phyloP scores from a whole-genome alignment of 176 grass and related monocot genomes.

The Triticum timopheevii region DNA sequence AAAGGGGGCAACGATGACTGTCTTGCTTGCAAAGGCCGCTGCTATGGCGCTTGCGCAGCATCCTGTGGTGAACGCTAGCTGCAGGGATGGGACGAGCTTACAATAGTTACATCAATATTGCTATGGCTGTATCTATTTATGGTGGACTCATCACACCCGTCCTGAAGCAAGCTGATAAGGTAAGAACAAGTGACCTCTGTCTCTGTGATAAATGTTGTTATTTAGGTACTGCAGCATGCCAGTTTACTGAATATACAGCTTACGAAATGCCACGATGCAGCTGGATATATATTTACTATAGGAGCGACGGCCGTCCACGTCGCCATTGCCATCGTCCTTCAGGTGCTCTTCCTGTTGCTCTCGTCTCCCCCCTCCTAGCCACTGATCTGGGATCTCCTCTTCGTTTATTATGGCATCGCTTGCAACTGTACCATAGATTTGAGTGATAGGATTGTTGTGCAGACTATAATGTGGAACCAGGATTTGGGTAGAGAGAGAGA shows the following conservation, averaged over 20 bases:
- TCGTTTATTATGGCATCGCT: too few species aligned
- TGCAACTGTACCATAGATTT: too few species aligned
- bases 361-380: too few species aligned
- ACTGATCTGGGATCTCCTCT: too few species aligned
- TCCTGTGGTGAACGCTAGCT: constrained; percentile 81
- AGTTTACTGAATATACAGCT: constrained; percentile 8
- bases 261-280: constrained; percentile 44
- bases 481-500: too few species aligned
- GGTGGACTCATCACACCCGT: constrained; percentile 91
- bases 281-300: constrained; percentile 83
- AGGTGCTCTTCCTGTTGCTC: too few species aligned
- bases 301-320: too few species aligned
- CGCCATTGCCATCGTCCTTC: too few species aligned
- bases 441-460: too few species aligned
- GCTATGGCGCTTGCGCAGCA: constrained; percentile 82
- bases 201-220: not conserved
- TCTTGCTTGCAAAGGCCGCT: constrained; percentile 71
- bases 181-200: constrained; percentile 5
- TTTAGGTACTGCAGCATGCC: not conserved
- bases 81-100: constrained; percentile 90
- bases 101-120: constrained; percentile 86
- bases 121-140: constrained; percentile 86
- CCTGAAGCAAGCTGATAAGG: constrained; percentile 91
- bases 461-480: too few species aligned
- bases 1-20: constrained; percentile 95